These are phyloP conservation scores for Paraurostyla sp. DNA, from an alignment of 73 alveolate genomes.

Conservation along the genomic window DNA sequence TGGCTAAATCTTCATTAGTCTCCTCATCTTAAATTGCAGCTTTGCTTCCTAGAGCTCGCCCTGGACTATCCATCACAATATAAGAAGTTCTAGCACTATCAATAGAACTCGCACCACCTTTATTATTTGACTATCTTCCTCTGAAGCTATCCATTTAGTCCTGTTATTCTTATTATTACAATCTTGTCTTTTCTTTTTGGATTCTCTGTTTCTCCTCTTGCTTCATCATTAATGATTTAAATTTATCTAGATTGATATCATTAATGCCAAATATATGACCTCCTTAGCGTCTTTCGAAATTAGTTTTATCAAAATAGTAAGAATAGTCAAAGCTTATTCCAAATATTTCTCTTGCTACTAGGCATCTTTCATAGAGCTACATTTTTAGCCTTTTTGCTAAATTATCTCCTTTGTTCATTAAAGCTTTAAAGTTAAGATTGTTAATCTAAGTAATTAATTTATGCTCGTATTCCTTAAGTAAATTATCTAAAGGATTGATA, in stretches of 20 bases:
- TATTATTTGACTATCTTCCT: not conserved
- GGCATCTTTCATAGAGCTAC: not conserved
- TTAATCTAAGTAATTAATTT: not conserved
- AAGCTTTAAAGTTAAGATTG: not conserved
- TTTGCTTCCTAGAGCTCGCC: slow-evolving; percentile 1
- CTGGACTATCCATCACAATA: slow-evolving; percentile 34
- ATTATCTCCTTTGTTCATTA: not conserved
- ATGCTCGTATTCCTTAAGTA: not conserved
- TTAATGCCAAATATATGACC: slow-evolving; percentile 34
- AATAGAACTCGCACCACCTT: not conserved
- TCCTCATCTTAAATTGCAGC: not conserved
- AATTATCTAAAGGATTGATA: not conserved
- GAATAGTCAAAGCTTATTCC: slow-evolving; percentile 52
- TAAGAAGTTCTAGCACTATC: slow-evolving; percentile 3
- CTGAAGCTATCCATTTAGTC: not conserved
- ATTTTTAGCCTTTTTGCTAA: not conserved
- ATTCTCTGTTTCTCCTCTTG: not conserved
- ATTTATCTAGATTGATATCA: slow-evolving; percentile 8
- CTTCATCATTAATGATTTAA: not conserved
- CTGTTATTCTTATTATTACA: not conserved
- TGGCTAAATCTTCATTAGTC: not conserved
- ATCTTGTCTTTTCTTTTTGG: not conserved
- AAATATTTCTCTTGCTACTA: slow-evolving; percentile 23
- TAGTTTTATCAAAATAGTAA: slow-evolving; percentile 8
- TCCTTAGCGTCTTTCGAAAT: slow-evolving; percentile 18